Percentiles rank a stretch among this genome's conserved stretches.
Conservation (phyloP, 352 stramenopile species). For the Phytophthora kernoviae region DNA sequence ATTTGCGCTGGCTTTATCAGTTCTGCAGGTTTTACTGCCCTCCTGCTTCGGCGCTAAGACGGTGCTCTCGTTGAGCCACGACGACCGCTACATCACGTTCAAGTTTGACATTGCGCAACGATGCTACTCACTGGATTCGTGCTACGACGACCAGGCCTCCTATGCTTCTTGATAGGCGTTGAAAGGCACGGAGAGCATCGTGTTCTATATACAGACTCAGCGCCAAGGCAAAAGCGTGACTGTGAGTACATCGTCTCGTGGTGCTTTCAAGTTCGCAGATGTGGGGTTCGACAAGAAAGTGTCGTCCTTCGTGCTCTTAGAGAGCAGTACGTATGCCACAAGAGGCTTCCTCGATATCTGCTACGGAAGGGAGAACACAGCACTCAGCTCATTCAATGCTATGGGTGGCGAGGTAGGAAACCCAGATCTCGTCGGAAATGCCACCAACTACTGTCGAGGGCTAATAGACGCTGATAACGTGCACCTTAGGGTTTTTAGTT, state of each 20-base stretch:
- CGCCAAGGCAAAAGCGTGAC: slow-evolving; percentile 8
- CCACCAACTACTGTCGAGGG: too few species aligned
- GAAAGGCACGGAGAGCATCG: slow-evolving; percentile 9
- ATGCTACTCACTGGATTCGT: slow-evolving; percentile 17
- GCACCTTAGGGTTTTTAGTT: too few species aligned
- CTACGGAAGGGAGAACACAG: not conserved
- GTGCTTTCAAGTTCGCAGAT: slow-evolving; percentile 3
- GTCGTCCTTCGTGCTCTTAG: slow-evolving; percentile 14
- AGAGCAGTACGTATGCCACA: not conserved
- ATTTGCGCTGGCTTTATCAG: not conserved
- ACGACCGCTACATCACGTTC: slow-evolving; percentile 15
- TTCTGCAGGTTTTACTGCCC: not conserved
- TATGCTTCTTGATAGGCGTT: slow-evolving; percentile 5
- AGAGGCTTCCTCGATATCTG: not conserved
- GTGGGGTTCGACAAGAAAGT: slow-evolving; percentile 11
- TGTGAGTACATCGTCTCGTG: not conserved
- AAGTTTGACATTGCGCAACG: slow-evolving; percentile 9
- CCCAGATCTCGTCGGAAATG: too few species aligned
- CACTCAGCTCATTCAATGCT: too few species aligned
- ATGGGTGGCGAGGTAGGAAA: too few species aligned
- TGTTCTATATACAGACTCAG: slow-evolving; percentile 10
- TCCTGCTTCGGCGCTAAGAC: slow-evolving; percentile 1
- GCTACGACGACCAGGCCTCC: slow-evolving; percentile 8
- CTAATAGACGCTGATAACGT: too few species aligned
- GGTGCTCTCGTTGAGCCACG: slow-evolving; percentile 1